A percentile compares a stretch with the other conserved stretches of the same genome.
phyloP scores from a whole-genome alignment of 257 asterid species.

The Nicotiana attenuata region DNA sequence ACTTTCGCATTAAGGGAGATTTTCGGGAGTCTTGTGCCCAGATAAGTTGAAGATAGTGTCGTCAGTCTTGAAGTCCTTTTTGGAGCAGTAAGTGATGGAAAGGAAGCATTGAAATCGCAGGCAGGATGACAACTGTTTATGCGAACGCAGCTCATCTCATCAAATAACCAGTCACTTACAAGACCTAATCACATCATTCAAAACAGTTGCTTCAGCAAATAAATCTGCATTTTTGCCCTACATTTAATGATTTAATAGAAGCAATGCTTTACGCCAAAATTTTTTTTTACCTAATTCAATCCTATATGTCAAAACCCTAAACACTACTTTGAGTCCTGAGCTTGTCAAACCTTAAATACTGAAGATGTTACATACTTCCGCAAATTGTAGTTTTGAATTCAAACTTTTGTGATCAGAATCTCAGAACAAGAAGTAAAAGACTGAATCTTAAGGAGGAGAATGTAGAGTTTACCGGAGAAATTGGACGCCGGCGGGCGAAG shows the following conservation, averaged over 20 bases:
- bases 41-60: conserved; percentile 20
- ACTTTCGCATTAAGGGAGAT: conserved; percentile 23
- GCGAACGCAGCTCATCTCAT: conserved; percentile 36
- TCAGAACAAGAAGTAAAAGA: no score
- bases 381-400: background rate
- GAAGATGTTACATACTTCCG: background rate
- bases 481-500: background rate
- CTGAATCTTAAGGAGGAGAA: background rate
- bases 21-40: conserved; percentile 27
- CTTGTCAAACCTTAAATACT: no score
- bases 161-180: conserved; percentile 23
- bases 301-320: background rate
- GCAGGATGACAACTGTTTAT: conserved; percentile 30
- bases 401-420: background rate
- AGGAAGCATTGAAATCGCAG: background rate
- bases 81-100: conserved; percentile 18
- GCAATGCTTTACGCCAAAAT: background rate
- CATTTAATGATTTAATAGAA: no score
- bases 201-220: background rate
- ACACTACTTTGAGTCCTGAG: background rate
- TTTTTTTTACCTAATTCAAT: background rate
- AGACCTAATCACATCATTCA: conserved; percentile 23
- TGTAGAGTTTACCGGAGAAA: background rate
- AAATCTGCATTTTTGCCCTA: background rate
- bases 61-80: conserved; percentile 14